Evolutionary conservation across 2,329 filamentous ascomycete genomes (phyloP), one percentile per base, ranked within the genome.

Genomic region (Fusarium sarcochroum): DNA sequence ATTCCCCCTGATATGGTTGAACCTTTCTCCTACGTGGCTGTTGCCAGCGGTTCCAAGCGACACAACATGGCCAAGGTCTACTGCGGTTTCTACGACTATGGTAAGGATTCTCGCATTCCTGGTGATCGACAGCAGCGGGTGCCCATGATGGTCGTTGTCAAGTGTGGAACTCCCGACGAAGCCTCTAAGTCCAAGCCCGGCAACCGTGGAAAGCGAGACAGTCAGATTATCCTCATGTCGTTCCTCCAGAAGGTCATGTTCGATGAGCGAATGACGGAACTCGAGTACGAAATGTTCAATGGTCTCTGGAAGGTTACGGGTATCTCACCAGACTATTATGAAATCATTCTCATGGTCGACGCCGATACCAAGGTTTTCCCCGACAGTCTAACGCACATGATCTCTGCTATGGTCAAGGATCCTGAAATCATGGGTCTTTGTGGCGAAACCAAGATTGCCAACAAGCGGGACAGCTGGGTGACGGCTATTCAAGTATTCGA

Each of bases 161-260:
- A 99, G 82, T 97, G 93, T 75, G 96, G 96, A 70, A 98, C 96
- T 15, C 93, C 93, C 2, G 93, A 93, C 56, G 96, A 99, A 82
- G 87, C 89, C 32, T 85, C 81, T 40, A 91, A 91, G 73, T 86
- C 91, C 58, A 99, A 99, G 82, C 93, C 97, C 14, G 96, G 96
- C 74, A 99, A 99, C 82, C 90, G 96, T 81, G 97, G 96, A 81
- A 99, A 99, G 86, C 93, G 96, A 78, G 96, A 99, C 86, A 97
- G 93, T 84, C 96, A 99, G 80, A 98, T 99, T 76, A 96, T 99
- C 73, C 87, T 99, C 71, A 99, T 99, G 96, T 98, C 94, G 7
- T 99, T 99, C 86, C 84, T 99, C 72, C 96, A 99, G 78, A 99
- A 99, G 84, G 96, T 99, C 77, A 99, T 99, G 96, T 99, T 99